Evolutionary conservation across 1,284 basidiomycete species (phyloP), one percentile per base, ranked within the genome.

Genomic region (Moesziomyces globuligerus): DNA sequence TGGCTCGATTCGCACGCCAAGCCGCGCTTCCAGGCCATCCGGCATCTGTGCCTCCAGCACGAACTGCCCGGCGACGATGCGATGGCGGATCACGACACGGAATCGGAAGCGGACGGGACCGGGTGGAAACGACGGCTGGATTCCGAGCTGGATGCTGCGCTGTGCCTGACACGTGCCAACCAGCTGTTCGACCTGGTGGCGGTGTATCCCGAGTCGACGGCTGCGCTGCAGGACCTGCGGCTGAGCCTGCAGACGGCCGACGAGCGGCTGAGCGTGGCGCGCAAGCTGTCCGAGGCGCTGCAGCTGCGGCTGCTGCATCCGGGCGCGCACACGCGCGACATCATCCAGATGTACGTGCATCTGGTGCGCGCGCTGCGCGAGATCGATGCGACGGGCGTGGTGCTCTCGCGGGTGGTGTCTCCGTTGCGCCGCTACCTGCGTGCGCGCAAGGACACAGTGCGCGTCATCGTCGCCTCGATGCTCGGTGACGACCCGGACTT

Each of bases 111-210:
- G n/a, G 68, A 50, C 7, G 25, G 49, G 7, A 46, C 39, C 3
- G 38, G 36, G 3, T 72, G 69, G 69, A 50, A 59, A 26, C 38
- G 47, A 9, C 56, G 64, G 2, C 59, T 77, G 13, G 75, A 77
- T 45, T 70, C 67, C 32, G 46, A 72, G 26, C 71, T 80, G 3
- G 61, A 71, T 43, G 55, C 64, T 28, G 56, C 61, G 15, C 70
- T 80, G 7, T 73, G 74, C 29, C 40, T 56, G 23, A 50, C 50
- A 3, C 74, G 79, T 4, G 59, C 76, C 0, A 53, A 47, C 13
- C 79, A 98, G 83, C 89, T 98, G 18, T 98, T 96, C 77, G 93
- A 96, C 71, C 95, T 98, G 56, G 94, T 98, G 57, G 89, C 95
- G 44, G 91, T 94, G 75, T 96, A 89, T 74, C 94, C 96, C 0